These are phyloP conservation scores for Vaccinium myrtillus DNA, from an alignment of 148 eudicot species.

Conservation along the genomic window DNA sequence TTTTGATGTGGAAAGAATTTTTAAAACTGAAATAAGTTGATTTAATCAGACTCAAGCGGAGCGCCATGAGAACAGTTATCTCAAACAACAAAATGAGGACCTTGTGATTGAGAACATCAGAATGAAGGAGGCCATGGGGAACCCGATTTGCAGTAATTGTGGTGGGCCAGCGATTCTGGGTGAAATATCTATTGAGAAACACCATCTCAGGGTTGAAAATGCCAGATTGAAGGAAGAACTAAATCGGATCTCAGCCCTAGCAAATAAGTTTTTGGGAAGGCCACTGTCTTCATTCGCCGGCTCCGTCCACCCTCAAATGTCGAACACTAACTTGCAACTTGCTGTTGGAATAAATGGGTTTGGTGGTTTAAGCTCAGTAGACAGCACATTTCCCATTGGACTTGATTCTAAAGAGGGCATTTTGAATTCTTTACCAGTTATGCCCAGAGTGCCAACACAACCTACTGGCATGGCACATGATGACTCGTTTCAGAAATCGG, in stretches of 20 bases:
- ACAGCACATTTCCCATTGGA: slow-evolving; percentile 36
- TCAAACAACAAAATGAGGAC: slow-evolving; percentile 62
- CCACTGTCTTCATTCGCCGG: slow-evolving; percentile 41
- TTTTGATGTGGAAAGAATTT: background rate
- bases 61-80: slow-evolving; percentile 52
- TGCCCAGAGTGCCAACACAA: slow-evolving; percentile 5
- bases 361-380: slow-evolving; percentile 35
- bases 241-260: slow-evolving; percentile 35
- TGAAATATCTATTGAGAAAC: slow-evolving; percentile 45
- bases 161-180: slow-evolving; percentile 53
- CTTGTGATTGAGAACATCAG: slow-evolving; percentile 57
- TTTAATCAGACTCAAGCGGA: slow-evolving; percentile 56
- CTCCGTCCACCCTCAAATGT: slow-evolving; percentile 32
- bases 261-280: slow-evolving; percentile 49
- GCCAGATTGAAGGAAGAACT: slow-evolving; percentile 64
- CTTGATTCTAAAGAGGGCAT: slow-evolving; percentile 40
- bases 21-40: slow-evolving; percentile 13
- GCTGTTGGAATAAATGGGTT: slow-evolving; percentile 46
- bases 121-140: slow-evolving; percentile 54
- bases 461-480: slow-evolving; percentile 12
- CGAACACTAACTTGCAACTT: slow-evolving; percentile 44
- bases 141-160: slow-evolving; percentile 53
- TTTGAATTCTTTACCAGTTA: slow-evolving; percentile 17
- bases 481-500: slow-evolving; percentile 41
- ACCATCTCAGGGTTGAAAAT: slow-evolving; percentile 54